Evolutionary conservation across 1,284 basidiomycete species (phyloP).

Genomic region (Cystobasidium pallidum): DNA sequence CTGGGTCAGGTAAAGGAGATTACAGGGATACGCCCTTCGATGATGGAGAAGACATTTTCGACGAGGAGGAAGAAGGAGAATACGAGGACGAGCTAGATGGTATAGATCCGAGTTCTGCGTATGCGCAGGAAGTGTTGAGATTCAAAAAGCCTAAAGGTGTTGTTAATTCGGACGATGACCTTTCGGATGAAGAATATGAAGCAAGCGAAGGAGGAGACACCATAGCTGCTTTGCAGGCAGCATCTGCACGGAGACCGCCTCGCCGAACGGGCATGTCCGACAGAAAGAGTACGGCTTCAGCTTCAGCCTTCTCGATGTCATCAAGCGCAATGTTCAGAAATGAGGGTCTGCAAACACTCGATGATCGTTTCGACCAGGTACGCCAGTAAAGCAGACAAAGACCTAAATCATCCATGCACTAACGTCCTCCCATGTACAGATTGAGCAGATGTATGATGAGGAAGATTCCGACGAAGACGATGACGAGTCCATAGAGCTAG

Average conservation of each 20-base stretch:
- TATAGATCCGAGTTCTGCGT: conserved; percentile 53
- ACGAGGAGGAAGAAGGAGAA: conserved; percentile 55
- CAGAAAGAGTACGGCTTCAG: conserved; percentile 57
- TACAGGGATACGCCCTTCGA: conserved; percentile 38
- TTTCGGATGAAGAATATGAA: conserved; percentile 55
- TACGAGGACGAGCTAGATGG: conserved; percentile 55
- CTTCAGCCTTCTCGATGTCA: conserved; percentile 91
- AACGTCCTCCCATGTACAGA: conserved; percentile 56
- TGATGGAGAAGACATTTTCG: conserved; percentile 44
- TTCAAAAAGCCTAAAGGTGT: conserved; percentile 54
- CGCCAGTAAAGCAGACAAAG: conserved; percentile 51
- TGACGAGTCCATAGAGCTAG: conserved; percentile 73
- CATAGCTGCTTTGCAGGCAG: conserved; percentile 63
- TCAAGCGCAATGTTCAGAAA: conserved; percentile 95
- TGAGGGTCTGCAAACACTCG: conserved; percentile 80
- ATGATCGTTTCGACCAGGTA: conserved; percentile 92
- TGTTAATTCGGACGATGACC: conserved; percentile 53
- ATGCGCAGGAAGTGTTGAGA: conserved; percentile 57
- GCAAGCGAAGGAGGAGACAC: conserved; percentile 80
- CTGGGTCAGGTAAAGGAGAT: conserved; percentile 24
- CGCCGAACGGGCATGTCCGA: conserved; percentile 73
- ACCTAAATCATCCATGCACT: not conserved
- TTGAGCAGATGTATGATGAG: conserved; percentile 75
- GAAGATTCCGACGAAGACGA: conserved; percentile 62
- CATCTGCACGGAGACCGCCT: conserved; percentile 71